Base-by-base conservation (phyloP, 257 asterid genomes). In the Ilex aquifolium region DNA sequence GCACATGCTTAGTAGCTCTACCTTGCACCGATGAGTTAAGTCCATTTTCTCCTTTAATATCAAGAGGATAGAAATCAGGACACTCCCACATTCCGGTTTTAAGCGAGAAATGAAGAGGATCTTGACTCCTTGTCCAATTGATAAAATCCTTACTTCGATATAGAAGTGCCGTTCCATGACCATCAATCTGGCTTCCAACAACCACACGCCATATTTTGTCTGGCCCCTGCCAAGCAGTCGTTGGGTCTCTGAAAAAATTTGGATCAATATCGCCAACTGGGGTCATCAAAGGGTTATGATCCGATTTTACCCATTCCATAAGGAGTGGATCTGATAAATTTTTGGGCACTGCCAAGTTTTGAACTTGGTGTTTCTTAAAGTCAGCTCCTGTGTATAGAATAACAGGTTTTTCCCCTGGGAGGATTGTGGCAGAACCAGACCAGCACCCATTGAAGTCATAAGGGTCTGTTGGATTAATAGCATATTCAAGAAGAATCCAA, bases 11-110 rank as follows among this genome's bases (percentile, higher is more conserved):
- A 16, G 72, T 70, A 12, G 64, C 31, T 11, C 61, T 62, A 3
- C 84, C 84, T 12, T 51, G 2, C 5, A 10, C 68, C 3, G 95
- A 90, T 7, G 90, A 68, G 13, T 87, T 93, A 55, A 90, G 14
- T 5, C 93, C 96, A 14, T 71, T 61, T 3, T 13, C 13, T 2
- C 65, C 60, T 0, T 44, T 0, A 44, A 63, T 66, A 1, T 82
- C 66, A 1, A 84, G 88, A 2, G 96, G 96, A 58, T 14, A 88
- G 44, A 90, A 88, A 60, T 90, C 95, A 0, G 89, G 93, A 66
- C 97, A 90, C 42, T 90, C 87, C 86, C 87, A 90, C 65, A 77
- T 88, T 27, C 79, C 83, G 3, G 89, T 82, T 11, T 70, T 76
- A 14, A 75, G 64, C 0, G 60, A n/a, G 12, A 81, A 64, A 63